Conservation (phyloP, 2,329 filamentous ascomycete genomes). For the Harringtonia lauricola region DNA sequence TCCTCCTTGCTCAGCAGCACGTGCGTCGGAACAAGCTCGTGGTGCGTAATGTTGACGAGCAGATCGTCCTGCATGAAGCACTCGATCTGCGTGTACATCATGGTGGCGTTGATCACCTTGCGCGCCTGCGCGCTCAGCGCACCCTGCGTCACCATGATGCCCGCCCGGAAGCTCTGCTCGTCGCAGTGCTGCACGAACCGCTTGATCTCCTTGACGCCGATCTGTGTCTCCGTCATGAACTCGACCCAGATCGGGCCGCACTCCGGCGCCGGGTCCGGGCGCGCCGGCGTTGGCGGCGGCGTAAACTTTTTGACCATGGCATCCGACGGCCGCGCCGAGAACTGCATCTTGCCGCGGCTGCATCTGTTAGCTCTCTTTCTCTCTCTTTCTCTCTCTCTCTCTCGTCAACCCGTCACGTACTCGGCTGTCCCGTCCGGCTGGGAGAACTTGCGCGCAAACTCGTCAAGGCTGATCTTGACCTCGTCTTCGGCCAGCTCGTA, state of each 20-base stretch:
- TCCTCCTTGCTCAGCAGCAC: constrained; percentile 83
- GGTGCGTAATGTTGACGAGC: constrained; percentile 94
- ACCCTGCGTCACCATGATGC: constrained; percentile 79
- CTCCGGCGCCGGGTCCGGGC: constrained; percentile 60
- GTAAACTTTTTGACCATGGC: constrained; percentile 80
- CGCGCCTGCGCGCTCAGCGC: constrained; percentile 77
- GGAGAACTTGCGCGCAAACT: constrained; percentile 64
- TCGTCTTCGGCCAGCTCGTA: constrained; percentile 89
- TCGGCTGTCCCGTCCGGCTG: constrained; percentile 63
- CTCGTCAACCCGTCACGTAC: constrained; percentile 45
- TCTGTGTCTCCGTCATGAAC: constrained; percentile 66
- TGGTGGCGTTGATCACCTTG: constrained; percentile 71
- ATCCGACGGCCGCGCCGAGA: constrained; percentile 75
- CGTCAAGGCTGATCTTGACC: constrained; percentile 73
- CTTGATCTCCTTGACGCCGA: constrained; percentile 89
- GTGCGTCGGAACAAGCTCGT: constrained; percentile 92
- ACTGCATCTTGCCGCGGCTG: constrained; percentile 75
- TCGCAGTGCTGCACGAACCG: constrained; percentile 75
- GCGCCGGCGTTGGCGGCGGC: constrained; percentile 53
- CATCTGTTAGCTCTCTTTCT: not conserved
- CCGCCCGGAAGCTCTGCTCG: constrained; percentile 73
- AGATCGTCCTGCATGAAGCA: constrained; percentile 94
- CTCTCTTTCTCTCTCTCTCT: not conserved
- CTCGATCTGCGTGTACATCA: constrained; percentile 72
- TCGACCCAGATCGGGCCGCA: constrained; percentile 89